Base-by-base conservation (phyloP, 345 rosid species). In the Clausena lansium region DNA sequence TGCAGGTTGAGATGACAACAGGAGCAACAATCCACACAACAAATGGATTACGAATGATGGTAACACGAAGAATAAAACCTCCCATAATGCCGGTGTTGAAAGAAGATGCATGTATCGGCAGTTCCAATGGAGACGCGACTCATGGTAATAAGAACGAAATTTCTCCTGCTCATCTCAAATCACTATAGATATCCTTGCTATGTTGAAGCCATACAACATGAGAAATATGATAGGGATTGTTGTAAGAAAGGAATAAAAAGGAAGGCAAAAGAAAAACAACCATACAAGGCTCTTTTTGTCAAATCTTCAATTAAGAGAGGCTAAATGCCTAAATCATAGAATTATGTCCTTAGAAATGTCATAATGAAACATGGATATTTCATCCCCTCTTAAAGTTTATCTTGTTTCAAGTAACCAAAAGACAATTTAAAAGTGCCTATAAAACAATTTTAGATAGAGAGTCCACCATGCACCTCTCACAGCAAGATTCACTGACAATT, bases 21-120 rank as follows among this genome's bases (percentile, higher is more conserved):
- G 97, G 98, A 80, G 98, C 98, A 74, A 93, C 98, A 32, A 95
- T 93, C 84, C 98, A 95, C 87, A 95, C 97, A 3, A 91, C 97
- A 0, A 84, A 89, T 83, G 98, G 98, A 70, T 77, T 93, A 83
- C 89, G 81, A 54, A 79, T 94, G 95, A 89, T 90, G 0, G 90
- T 91, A 27, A 89, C 93, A 13, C 78, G 69, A 78, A 87, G 98
- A 79, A 83, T 83, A 11, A 81, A 77, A 59, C 89, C 93, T 78
- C 89, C 89, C 0, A 77, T 86, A 63, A 78, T 76, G 62, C 88
- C 87, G 19, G 54, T 75, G n/a, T 1, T 83, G 64, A 76, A 83
- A 75, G 82, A 78, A 62, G 84, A 28, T 32, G 38, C 85, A 71
- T 71, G 83, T 25, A 22, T 60, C 1, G 35, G 50, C 54, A 30